These are phyloP conservation scores for Neurospora discreta DNA, from an alignment of 495 filamentous ascomycete species.

Conservation along the genomic window DNA sequence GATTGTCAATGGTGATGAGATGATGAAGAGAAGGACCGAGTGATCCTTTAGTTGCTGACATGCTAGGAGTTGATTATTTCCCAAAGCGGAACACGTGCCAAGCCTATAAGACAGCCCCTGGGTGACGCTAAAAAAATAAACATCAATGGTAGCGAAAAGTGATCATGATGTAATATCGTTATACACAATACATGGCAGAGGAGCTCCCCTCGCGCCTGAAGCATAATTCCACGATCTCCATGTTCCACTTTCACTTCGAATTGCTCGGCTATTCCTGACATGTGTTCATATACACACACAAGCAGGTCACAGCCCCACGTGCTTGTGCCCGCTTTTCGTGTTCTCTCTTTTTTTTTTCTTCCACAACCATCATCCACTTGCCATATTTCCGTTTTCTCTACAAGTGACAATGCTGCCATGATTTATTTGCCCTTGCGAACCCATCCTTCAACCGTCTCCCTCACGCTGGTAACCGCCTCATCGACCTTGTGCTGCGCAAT, in stretches of 20 bases:
- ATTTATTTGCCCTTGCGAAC: constrained; percentile 73
- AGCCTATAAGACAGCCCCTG: background rate
- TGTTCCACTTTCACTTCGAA: background rate
- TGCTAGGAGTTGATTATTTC: background rate
- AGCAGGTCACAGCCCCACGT: background rate
- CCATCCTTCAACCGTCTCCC: constrained; percentile 73
- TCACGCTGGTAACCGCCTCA: constrained; percentile 58
- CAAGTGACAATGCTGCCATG: background rate
- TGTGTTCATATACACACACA: background rate
- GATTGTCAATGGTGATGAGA: background rate
- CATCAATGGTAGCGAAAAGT: background rate
- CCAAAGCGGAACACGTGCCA: background rate
- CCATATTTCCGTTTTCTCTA: background rate
- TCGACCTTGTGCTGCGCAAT: constrained; percentile 62
- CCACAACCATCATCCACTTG: background rate
- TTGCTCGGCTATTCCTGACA: background rate
- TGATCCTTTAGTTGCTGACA: background rate
- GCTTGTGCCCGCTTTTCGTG: background rate
- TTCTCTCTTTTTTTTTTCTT: background rate
- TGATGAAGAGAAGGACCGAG: background rate
- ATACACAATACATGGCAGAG: background rate
- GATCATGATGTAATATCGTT: background rate
- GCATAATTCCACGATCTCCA: background rate
- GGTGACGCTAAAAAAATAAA: background rate
- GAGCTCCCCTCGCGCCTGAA: background rate